Conservation (phyloP, 768 basidiomycete genomes). For the Lepiota subincarnata region DNA sequence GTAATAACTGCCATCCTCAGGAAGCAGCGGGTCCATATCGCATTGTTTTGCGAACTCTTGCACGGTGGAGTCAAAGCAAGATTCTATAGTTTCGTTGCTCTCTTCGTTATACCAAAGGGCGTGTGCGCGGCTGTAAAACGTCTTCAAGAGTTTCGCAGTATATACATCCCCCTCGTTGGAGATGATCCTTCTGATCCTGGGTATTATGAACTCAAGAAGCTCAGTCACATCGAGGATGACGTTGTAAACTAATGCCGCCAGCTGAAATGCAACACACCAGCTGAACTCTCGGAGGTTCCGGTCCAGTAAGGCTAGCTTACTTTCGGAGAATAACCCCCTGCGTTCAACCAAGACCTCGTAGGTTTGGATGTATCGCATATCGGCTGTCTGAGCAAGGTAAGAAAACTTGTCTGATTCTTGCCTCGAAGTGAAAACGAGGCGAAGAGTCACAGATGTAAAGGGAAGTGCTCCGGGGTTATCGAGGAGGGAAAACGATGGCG, state of each 20-base stretch:
- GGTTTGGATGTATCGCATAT: conserved; percentile 31
- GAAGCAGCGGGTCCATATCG: conserved; percentile 20
- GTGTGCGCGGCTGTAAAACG: conserved; percentile 25
- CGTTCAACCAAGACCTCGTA: conserved; percentile 35
- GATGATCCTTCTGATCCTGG: conserved; percentile 27
- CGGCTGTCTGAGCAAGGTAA: conserved; percentile 32
- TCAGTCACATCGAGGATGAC: conserved; percentile 47
- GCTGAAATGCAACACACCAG: conserved; percentile 59
- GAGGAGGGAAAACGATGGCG: conserved; percentile 14
- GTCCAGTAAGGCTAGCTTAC: conserved; percentile 26
- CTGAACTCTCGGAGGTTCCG: conserved; percentile 31
- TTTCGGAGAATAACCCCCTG: conserved; percentile 40
- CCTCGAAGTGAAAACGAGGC: conserved; percentile 39
- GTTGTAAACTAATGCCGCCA: conserved; percentile 41
- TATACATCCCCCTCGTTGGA: conserved; percentile 28
- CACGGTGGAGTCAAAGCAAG: conserved; percentile 27
- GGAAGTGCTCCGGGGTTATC: conserved; percentile 39
- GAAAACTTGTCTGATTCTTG: conserved; percentile 35
- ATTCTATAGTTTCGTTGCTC: conserved; percentile 22
- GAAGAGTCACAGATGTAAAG: conserved; percentile 48
- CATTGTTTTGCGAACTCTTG: conserved; percentile 22
- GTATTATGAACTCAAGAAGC: conserved; percentile 36
- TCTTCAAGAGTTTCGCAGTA: conserved; percentile 37
- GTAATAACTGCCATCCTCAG: conserved; percentile 30
- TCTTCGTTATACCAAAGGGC: conserved; percentile 24